These are phyloP conservation scores for Eremothecium sinecaudum DNA, from an alignment of 1,139 yeast genomes.

Conservation along the genomic window DNA sequence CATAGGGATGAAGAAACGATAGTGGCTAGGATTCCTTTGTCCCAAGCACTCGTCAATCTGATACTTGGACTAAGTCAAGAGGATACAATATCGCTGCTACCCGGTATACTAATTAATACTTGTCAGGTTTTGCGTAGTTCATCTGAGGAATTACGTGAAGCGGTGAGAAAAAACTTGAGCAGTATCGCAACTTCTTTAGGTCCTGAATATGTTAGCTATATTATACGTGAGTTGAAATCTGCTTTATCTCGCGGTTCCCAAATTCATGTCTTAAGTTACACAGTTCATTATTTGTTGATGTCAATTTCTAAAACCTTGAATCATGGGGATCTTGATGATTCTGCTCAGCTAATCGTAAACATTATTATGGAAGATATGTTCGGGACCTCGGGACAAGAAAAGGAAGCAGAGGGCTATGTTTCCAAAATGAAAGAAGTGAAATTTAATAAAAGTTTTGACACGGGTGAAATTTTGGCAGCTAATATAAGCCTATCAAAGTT, in stretches of 20 bases:
- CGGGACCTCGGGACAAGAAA: slow-evolving; percentile 89
- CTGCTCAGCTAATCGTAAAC: slow-evolving; percentile 51
- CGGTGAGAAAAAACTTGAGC: slow-evolving; percentile 68
- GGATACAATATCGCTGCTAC: slow-evolving; percentile 49
- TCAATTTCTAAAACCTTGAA: slow-evolving; percentile 40
- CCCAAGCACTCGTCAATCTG: slow-evolving; percentile 72
- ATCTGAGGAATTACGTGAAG: slow-evolving; percentile 82
- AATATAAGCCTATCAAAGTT: slow-evolving; percentile 56
- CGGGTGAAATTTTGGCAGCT: slow-evolving; percentile 67
- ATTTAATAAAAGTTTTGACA: slow-evolving; percentile 78
- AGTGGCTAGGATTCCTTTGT: slow-evolving; percentile 63
- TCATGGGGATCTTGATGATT: slow-evolving; percentile 72
- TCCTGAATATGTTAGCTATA: slow-evolving; percentile 59
- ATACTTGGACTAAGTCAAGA: slow-evolving; percentile 55
- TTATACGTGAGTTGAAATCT: slow-evolving; percentile 64
- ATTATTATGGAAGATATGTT: slow-evolving; percentile 87
- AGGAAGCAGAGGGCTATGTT: slow-evolving; percentile 86
- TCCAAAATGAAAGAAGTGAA: slow-evolving; percentile 87
- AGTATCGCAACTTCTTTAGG: slow-evolving; percentile 60
- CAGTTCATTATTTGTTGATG: slow-evolving; percentile 64
- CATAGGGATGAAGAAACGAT: slow-evolving; percentile 71
- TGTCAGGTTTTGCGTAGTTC: slow-evolving; percentile 84
- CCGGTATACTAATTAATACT: slow-evolving; percentile 72
- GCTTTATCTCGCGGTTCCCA: slow-evolving; percentile 89
- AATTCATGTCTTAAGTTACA: slow-evolving; percentile 82